Evolutionary conservation across 1,284 basidiomycete species (phyloP), one percentile per base, ranked within the genome.

Genomic region (Puccinia hordei): DNA sequence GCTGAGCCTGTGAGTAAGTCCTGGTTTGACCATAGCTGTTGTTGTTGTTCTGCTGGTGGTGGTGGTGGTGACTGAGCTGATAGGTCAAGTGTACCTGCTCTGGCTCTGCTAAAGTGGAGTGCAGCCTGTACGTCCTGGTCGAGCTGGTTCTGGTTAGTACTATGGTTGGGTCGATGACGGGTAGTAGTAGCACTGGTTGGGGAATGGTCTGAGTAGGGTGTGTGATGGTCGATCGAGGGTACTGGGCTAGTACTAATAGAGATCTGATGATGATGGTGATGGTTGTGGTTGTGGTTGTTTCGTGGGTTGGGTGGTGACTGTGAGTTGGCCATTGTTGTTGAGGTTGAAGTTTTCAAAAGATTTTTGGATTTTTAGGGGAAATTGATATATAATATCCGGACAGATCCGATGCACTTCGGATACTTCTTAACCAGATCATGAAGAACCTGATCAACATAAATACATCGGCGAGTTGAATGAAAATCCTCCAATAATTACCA

Each of bases 81-180:
- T n/a, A n/a, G 17, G 38, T 77, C 49, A 4, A 65, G 61, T 13
- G 75, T 77, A n/a, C 73, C 78, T 30, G 68, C 53, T 8, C 53
- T 51, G 4, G 65, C 83, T 82, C 72, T 59, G 82, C 91, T 92
- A 65, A 93, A 89, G 76, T 93, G 92, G 84, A 92, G 89, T 66
- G 92, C 92, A 89, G 93, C 92, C 83, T 93, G 92, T 0, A 90
- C 92, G 82, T 93, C 92, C 90, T 93, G 91, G 0, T 91, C 89
- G n/a, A 91, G 88, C 86, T 93, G 92, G 22, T 92, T 89, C 84
- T 93, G 8, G 49, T 53, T 73, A 27, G 2, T 2, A 1, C n/a
- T 89, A 84, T 93, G 8, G 49, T 53, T 73, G 46, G 2, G 17
- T 27, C n/a, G 0, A 30, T 73, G 55, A 51, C 53, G 30, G 30